Evolutionary conservation across 78 protist genomes (phyloP), one percentile per base, ranked within the genome.

Genomic region (Acrasis kona): DNA sequence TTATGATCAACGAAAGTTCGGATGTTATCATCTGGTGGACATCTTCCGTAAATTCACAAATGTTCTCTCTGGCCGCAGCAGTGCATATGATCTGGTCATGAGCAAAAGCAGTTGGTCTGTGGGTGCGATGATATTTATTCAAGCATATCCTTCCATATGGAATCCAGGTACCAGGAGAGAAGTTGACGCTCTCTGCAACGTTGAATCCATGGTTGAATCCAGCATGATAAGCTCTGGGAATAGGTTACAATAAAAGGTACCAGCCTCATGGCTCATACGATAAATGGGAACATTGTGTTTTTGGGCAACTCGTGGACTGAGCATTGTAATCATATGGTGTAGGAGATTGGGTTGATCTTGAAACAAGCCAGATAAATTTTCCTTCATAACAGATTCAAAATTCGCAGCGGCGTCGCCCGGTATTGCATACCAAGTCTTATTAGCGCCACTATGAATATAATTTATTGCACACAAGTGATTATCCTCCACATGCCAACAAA

Each of bases 401-500:
- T 50, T 50, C 19, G 19, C 61, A 50, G 61, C 61, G 19, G 61
- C 61, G 19, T 19, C 19, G 19, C 34, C 61, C n/a, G 75, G 57
- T 4, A 73, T 6, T 58, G 29, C 79, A 10, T 10, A 85, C 93
- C 97, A 93, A 9, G 90, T 89, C 84, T 93, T 93, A 35, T 86
- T 71, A 5, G 73, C 87, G 36, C 97, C 97, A 27, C 4, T 69
- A 50, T 91, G 95, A 12, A 74, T 65, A 81, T 89, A 93, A 65
- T 88, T 91, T 65, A 89, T 81, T 3, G 87, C 67, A 65, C 80
- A 88, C 57, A 88, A 66, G n/a, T 76, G 79, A 61, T 87, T 82
- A 70, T 93, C 97, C 67, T 93, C 97, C 50, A 41, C 75, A 79
- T 93, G 97, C 97, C 96, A 92, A 74, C 93, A 87, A 58, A 94